Evolutionary conservation across 768 basidiomycete species (phyloP).

Genomic region (Mycena albidolilacea): DNA sequence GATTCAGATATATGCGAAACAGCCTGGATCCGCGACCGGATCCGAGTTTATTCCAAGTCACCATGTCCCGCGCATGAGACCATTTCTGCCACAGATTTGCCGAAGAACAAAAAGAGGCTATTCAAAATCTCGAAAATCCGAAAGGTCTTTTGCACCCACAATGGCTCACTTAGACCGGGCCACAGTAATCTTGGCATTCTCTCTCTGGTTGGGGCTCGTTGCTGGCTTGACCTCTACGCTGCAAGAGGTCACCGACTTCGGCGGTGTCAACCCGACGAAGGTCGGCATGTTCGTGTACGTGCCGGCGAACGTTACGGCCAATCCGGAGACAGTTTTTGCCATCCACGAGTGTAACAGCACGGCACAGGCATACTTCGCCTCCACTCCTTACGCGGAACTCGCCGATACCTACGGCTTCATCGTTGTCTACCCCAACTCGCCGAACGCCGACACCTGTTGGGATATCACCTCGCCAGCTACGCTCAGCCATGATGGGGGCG

Average conservation of each 20-base stretch:
- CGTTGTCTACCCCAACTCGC: constrained; percentile 65
- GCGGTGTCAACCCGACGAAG: constrained; percentile 66
- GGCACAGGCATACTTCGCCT: constrained; percentile 65
- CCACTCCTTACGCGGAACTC: constrained; percentile 64
- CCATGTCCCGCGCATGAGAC: too few relatives aligned
- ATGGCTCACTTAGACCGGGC: constrained; percentile 2
- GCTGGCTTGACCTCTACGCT: constrained; percentile 41
- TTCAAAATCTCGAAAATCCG: not conserved
- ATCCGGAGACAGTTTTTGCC: constrained; percentile 65
- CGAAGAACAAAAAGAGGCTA: not conserved
- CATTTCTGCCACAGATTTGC: too few relatives aligned
- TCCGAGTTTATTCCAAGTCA: too few relatives aligned
- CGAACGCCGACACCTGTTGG: constrained; percentile 64
- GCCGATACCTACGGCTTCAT: constrained; percentile 66
- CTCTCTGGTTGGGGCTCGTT: constrained; percentile 25
- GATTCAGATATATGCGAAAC: too few relatives aligned
- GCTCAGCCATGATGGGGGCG: constrained; percentile 68
- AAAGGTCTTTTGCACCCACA: not conserved
- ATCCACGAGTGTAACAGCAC: constrained; percentile 69
- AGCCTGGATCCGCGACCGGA: too few relatives aligned
- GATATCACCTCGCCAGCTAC: constrained; percentile 66
- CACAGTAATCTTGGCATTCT: constrained; percentile 3
- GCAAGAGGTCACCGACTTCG: constrained; percentile 62
- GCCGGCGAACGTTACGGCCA: constrained; percentile 53
- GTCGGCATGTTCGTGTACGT: constrained; percentile 64